A percentile compares a stretch with the other conserved stretches of the same genome.
phyloP scores from a whole-genome alignment of 257 asterid species.

The Solanum pimpinellifolium region DNA sequence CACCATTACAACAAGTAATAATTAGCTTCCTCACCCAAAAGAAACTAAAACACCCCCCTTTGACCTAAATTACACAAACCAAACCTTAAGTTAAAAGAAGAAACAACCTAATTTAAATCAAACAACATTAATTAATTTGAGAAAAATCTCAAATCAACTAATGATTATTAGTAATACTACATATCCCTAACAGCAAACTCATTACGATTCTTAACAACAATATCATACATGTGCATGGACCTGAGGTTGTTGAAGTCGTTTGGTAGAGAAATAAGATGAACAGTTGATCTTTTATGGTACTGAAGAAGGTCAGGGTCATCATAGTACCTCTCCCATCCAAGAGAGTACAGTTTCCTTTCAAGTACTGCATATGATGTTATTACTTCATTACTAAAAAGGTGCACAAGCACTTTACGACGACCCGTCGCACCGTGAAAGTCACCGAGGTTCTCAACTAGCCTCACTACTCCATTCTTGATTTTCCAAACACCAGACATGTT shows the following conservation, averaged over 20 bases:
- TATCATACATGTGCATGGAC: constrained; percentile 33
- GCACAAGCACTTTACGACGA: constrained; percentile 29
- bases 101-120: neutral
- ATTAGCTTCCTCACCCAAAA: neutral
- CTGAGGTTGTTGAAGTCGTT: constrained; percentile 8
- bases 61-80: neutral
- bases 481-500: constrained; percentile 37
- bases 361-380: constrained; percentile 26
- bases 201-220: constrained; percentile 26
- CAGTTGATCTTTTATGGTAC: neutral
- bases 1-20: neutral
- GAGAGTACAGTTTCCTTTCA: constrained; percentile 14
- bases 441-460: constrained; percentile 28
- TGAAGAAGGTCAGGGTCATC: constrained; percentile 40
- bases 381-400: constrained; percentile 16
- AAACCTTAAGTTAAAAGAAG: neutral
- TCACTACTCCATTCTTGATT: constrained; percentile 25
- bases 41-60: neutral
- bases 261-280: too few species aligned
- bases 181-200: constrained; percentile 28
- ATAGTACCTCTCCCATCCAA: constrained; percentile 44
- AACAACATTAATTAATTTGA: neutral
- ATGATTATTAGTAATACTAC: neutral
- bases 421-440: constrained; percentile 6
- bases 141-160: neutral